These are phyloP conservation scores for Penicillium sp. DNA, from an alignment of 2,329 filamentous ascomycete genomes.

Conservation along the genomic window DNA sequence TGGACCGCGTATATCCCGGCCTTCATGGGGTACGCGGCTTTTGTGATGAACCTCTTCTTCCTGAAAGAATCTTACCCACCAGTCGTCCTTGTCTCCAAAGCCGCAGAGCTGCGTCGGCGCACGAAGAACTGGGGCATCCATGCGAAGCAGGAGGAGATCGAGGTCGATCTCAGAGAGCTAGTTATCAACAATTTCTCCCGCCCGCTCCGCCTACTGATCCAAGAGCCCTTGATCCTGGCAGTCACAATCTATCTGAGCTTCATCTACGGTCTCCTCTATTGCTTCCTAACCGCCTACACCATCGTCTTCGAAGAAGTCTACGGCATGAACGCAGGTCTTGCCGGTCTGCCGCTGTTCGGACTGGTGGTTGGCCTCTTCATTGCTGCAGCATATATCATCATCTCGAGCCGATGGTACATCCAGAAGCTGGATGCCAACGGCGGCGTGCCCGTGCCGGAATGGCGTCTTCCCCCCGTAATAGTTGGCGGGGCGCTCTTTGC, in stretches of 20 bases:
- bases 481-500: conserved; percentile 53
- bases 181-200: conserved; percentile 53
- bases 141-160: conserved; percentile 54
- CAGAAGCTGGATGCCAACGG: conserved; percentile 55
- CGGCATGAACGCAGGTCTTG: conserved; percentile 64
- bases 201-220: conserved; percentile 45
- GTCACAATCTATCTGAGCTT: conserved; percentile 42
- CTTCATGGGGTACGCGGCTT: conserved; percentile 55
- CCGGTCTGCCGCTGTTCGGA: conserved; percentile 79
- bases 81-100: conserved; percentile 55
- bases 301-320: conserved; percentile 54
- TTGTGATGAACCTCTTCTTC: conserved; percentile 52
- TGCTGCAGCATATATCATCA: conserved; percentile 56
- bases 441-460: conserved; percentile 56
- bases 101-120: conserved; percentile 47
- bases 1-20: conserved; percentile 56
- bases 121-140: conserved; percentile 60
- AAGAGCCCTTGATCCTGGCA: conserved; percentile 44
- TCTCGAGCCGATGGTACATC: conserved; percentile 53
- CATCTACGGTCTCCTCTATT: conserved; percentile 37
- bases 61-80: conserved; percentile 59
- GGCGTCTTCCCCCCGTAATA: conserved; percentile 56
- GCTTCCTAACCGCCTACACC: conserved; percentile 39
- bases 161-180: conserved; percentile 51
- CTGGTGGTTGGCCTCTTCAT: conserved; percentile 73